Evolutionary conservation across 2,329 filamentous ascomycete species (phyloP).

Genomic region (Helicocarpus griseus): DNA sequence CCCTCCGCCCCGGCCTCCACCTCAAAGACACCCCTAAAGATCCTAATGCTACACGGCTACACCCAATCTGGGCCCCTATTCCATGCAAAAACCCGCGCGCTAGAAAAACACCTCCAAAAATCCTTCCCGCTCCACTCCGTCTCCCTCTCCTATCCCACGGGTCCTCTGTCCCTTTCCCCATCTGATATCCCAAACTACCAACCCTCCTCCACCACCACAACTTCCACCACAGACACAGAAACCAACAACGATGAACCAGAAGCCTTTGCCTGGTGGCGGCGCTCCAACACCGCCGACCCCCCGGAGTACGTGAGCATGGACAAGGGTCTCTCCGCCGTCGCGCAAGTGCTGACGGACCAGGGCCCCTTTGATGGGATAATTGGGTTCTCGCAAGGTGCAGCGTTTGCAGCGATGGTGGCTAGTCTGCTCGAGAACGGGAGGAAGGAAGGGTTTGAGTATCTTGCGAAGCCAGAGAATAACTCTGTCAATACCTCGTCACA

Average conservation of each 20-base stretch:
- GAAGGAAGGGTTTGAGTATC: conserved; percentile 40
- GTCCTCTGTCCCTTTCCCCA: conserved; percentile 52
- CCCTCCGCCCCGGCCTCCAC: background rate
- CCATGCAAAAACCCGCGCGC: conserved; percentile 75
- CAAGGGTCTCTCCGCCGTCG: conserved; percentile 56
- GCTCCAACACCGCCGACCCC: conserved; percentile 49
- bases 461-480: conserved; percentile 16
- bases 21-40: conserved; percentile 39
- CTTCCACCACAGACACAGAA: conserved; percentile 8
- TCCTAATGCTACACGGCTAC: conserved; percentile 77
- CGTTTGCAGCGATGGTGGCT: conserved; percentile 62
- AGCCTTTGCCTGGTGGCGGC: conserved; percentile 75
- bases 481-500: conserved; percentile 11
- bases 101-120: conserved; percentile 72
- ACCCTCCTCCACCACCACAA: conserved; percentile 31
- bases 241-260: conserved; percentile 48
- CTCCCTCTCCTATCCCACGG: conserved; percentile 59
- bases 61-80: conserved; percentile 84
- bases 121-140: conserved; percentile 54
- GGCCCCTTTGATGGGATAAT: conserved; percentile 68
- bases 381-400: conserved; percentile 75
- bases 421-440: conserved; percentile 54
- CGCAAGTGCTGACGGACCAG: conserved; percentile 49
- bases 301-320: conserved; percentile 59
- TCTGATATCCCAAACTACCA: conserved; percentile 62